Percentiles rank a stretch among this genome's conserved stretches.
These are phyloP conservation scores for Camelina hispida DNA, from an alignment of 345 rosid genomes.

Conservation along the genomic window DNA sequence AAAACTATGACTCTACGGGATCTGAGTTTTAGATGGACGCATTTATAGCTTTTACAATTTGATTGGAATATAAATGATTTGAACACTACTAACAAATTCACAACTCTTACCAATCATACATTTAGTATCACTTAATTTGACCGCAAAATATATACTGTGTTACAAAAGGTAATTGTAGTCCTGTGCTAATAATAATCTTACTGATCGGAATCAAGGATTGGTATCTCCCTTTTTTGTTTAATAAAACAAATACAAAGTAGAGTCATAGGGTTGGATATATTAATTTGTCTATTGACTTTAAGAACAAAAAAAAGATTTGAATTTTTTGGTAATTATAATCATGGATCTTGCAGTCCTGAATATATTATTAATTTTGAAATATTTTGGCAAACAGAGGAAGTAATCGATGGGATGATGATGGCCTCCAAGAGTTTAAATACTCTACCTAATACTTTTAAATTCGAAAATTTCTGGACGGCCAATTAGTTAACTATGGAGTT, in stretches of 20 bases:
- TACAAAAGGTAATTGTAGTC: neutral
- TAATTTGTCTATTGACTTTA: slow-evolving; percentile 21
- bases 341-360: slow-evolving; percentile 42
- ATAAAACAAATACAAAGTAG: slow-evolving; percentile 1
- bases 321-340: slow-evolving; percentile 5
- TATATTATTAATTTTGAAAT: slow-evolving; percentile 23
- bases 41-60: neutral
- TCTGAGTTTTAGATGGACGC: neutral
- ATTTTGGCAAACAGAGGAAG: slow-evolving; percentile 23
- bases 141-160: neutral
- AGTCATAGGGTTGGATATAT: slow-evolving; percentile 13
- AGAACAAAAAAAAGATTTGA: slow-evolving; percentile 9
- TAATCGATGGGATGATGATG: slow-evolving; percentile 21
- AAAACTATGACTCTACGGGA: neutral
- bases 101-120: neutral
- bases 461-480: slow-evolving; percentile 27
- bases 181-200: neutral
- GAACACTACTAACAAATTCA: neutral
- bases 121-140: neutral
- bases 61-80: neutral
- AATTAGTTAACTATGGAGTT: neutral
- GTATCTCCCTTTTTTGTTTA: neutral
- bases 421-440: slow-evolving; percentile 18
- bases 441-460: slow-evolving; percentile 16
- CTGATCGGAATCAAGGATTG: neutral